phyloP scores from a whole-genome alignment of 164 flowering plant genomes.

The Cinnamomum chago region DNA sequence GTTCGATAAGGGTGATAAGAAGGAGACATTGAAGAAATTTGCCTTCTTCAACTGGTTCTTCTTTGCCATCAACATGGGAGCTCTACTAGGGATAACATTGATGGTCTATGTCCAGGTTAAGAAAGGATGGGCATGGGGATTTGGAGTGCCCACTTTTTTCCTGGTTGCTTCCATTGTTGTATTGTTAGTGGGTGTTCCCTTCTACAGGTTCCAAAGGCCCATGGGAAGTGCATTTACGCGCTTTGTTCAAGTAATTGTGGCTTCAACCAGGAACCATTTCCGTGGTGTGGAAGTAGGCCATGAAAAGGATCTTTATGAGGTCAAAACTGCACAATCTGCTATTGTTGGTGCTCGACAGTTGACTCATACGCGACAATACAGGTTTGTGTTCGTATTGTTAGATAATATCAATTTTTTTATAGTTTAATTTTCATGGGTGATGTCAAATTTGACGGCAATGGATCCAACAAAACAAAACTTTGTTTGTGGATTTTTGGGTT shows the following conservation, averaged over 20 bases:
- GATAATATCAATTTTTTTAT: too few relatives aligned
- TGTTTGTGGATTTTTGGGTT: too few relatives aligned
- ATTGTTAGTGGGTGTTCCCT: constrained; percentile 30
- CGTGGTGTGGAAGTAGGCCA: constrained; percentile 27
- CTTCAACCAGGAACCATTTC: constrained; percentile 38
- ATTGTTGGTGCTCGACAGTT: constrained; percentile 59
- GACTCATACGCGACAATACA: constrained; percentile 44
- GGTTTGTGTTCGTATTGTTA: constrained; percentile 18
- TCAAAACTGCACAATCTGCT: constrained; percentile 41
- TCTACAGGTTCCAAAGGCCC: constrained; percentile 62
- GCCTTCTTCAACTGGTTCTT: constrained; percentile 83
- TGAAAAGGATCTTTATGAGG: constrained; percentile 40
- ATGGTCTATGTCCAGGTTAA: constrained; percentile 42
- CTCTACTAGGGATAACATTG: constrained; percentile 47
- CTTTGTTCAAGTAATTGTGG: constrained; percentile 58
- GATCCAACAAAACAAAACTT: too few relatives aligned
- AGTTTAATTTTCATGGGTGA: too few relatives aligned
- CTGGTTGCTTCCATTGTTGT: constrained; percentile 37
- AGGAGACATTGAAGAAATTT: constrained; percentile 45
- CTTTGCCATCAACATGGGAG: constrained; percentile 75
- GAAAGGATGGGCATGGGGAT: constrained; percentile 57
- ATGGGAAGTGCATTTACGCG: constrained; percentile 71
- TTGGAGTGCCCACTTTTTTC: constrained; percentile 42
- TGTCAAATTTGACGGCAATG: too few relatives aligned
- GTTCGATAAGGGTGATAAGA: constrained; percentile 58